A percentile compares a stretch with the other conserved stretches of the same genome.
Evolutionary conservation across 2,329 filamentous ascomycete genomes (phyloP).

Genomic region (Phaeosphaeria sp.): DNA sequence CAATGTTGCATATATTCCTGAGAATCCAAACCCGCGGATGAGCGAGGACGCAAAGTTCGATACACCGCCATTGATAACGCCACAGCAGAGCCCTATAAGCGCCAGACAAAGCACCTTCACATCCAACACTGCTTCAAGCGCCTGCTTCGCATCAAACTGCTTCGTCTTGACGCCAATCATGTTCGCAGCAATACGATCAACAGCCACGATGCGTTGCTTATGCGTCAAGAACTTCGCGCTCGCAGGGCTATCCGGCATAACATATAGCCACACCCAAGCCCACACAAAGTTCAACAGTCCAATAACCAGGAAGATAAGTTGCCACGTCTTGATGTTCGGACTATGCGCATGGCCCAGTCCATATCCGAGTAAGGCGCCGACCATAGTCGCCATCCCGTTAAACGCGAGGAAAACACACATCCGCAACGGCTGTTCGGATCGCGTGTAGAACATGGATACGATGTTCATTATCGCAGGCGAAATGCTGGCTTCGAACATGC

Average conservation of each 20-base stretch:
- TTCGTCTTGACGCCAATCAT: slow-evolving; percentile 53
- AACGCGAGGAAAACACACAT: slow-evolving; percentile 54
- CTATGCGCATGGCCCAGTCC: slow-evolving; percentile 41
- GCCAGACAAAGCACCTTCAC: slow-evolving; percentile 50
- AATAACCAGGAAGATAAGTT: slow-evolving; percentile 49
- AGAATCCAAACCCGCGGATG: slow-evolving; percentile 54
- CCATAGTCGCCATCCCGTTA: slow-evolving; percentile 49
- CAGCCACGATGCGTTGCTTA: slow-evolving; percentile 49
- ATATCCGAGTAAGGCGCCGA: slow-evolving; percentile 46
- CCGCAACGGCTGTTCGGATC: slow-evolving; percentile 49
- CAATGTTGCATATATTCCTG: slow-evolving; percentile 50
- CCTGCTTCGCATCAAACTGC: slow-evolving; percentile 46
- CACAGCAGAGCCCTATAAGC: slow-evolving; percentile 52
- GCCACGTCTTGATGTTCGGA: slow-evolving; percentile 38
- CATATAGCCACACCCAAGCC: slow-evolving; percentile 43
- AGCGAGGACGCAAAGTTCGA: slow-evolving; percentile 58
- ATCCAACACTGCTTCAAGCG: slow-evolving; percentile 51
- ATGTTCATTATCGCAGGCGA: slow-evolving; percentile 48
- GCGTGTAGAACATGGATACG: slow-evolving; percentile 47
- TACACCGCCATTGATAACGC: slow-evolving; percentile 60
- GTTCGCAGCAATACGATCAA: slow-evolving; percentile 50
- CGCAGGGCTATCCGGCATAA: slow-evolving; percentile 48
- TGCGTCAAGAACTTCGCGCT: slow-evolving; percentile 47
- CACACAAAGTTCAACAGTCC: slow-evolving; percentile 47
- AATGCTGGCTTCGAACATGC: slow-evolving; percentile 48